phyloP scores from a whole-genome alignment of 257 asterid genomes.

The Buddleja alternifolia region DNA sequence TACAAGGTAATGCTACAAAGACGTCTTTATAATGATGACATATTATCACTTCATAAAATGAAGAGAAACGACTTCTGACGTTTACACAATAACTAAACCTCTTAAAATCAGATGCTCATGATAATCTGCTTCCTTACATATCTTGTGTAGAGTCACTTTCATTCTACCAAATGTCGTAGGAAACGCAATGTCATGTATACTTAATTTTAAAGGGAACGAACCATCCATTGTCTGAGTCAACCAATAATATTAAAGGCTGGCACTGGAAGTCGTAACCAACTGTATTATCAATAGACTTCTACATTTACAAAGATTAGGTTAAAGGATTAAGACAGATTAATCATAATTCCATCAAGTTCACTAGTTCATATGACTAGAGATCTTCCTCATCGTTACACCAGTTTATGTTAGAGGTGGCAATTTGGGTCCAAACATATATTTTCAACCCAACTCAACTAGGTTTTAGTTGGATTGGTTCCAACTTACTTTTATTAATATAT shows the following conservation, averaged over 20 bases:
- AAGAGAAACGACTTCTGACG: not conserved
- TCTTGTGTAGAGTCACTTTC: not conserved
- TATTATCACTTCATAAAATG: constrained; percentile 4
- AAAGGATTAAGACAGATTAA: constrained; percentile 18
- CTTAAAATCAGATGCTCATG: not conserved
- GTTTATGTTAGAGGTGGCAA: too few relatives aligned
- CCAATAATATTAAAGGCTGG: constrained; percentile 18
- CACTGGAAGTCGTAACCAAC: constrained; percentile 19
- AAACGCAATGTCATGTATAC: too few relatives aligned
- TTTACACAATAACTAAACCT: not conserved
- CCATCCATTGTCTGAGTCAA: too few relatives aligned
- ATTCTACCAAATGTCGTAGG: too few relatives aligned
- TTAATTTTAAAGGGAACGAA: constrained; percentile 10
- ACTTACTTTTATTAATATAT: too few relatives aligned
- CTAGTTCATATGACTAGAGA: constrained; percentile 35
- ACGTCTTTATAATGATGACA: too few relatives aligned
- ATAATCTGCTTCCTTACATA: constrained; percentile 5
- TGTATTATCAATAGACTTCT: constrained; percentile 17
- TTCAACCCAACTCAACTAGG: too few relatives aligned
- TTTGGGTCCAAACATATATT: too few relatives aligned
- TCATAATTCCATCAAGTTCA: constrained; percentile 25
- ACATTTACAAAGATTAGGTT: not conserved
- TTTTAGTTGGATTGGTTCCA: too few relatives aligned
- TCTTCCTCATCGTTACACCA: constrained; percentile 32
- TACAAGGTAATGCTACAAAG: constrained; percentile 6